These are phyloP conservation scores for Globisporangium lucens DNA, from an alignment of 352 stramenopile species.

Conservation along the genomic window DNA sequence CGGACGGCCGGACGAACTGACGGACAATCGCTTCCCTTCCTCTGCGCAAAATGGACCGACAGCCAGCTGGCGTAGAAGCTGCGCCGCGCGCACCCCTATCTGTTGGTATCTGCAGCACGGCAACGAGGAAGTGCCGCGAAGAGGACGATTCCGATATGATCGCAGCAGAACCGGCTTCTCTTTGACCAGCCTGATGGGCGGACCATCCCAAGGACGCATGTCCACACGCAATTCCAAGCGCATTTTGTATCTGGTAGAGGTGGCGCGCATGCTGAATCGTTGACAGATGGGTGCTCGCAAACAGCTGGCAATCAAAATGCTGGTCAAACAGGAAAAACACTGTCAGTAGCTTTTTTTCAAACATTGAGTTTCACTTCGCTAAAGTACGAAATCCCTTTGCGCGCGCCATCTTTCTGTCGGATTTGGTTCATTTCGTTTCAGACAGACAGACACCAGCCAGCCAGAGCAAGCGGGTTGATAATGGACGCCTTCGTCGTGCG, in stretches of 20 bases:
- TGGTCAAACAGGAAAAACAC: not conserved
- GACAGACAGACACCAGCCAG: not conserved
- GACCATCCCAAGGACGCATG: not conserved
- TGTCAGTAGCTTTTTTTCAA: not conserved
- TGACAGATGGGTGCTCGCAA: constrained; percentile 5
- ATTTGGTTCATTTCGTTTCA: not conserved
- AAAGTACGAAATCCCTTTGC: constrained; percentile 2
- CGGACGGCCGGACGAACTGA: not conserved
- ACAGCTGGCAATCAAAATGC: constrained; percentile 5
- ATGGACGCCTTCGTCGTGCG: constrained; percentile 70
- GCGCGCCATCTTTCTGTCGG: not conserved
- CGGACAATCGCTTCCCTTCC: not conserved
- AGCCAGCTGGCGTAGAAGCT: not conserved
- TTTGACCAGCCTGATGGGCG: not conserved
- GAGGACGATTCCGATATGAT: not conserved
- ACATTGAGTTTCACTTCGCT: not conserved
- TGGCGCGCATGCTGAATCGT: constrained; percentile 1
- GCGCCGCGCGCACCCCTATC: not conserved
- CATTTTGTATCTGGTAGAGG: constrained; percentile 5
- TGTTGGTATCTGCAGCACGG: not conserved
- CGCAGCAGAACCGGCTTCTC: not conserved
- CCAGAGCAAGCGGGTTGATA: not conserved
- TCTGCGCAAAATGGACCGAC: not conserved
- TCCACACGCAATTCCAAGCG: not conserved
- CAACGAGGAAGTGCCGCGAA: not conserved